Percentiles rank a stretch among this genome's conserved stretches.
These are phyloP conservation scores for Neurospora sp. DNA, from an alignment of 2,329 filamentous ascomycete species.

Conservation along the genomic window DNA sequence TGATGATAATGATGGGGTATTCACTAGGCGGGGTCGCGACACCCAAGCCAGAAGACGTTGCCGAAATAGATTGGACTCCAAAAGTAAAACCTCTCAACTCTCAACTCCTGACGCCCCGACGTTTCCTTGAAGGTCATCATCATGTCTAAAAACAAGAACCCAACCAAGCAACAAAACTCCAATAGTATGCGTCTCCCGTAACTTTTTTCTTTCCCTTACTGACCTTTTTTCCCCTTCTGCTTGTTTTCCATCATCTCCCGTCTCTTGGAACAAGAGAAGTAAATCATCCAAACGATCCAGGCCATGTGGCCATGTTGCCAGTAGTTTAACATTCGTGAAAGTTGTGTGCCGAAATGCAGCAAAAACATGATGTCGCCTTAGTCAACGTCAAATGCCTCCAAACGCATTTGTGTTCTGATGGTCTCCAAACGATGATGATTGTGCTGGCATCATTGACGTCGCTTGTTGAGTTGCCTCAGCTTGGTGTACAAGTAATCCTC, in stretches of 20 bases:
- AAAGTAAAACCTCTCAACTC: too few relatives aligned
- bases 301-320: too few relatives aligned
- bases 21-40: too few relatives aligned
- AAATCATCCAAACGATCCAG: not conserved
- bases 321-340: too few relatives aligned
- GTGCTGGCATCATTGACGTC: not conserved
- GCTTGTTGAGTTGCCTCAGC: not conserved
- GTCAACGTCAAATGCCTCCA: not conserved
- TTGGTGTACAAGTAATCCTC: not conserved
- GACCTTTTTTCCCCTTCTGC: not conserved
- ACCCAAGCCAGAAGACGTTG: too few relatives aligned
- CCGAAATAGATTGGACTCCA: too few relatives aligned
- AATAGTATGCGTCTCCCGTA: not conserved
- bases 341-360: too few relatives aligned
- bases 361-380: not conserved
- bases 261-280: conserved; percentile 1
- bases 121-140: not conserved
- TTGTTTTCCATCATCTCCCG: not conserved
- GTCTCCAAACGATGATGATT: not conserved
- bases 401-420: too few relatives aligned
- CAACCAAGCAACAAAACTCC: not conserved
- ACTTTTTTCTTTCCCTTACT: not conserved
- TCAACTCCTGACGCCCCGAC: too few relatives aligned
- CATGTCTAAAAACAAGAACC: not conserved
- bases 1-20: too few relatives aligned